These are phyloP conservation scores for Oryza brachyantha DNA, from an alignment of 176 grass and related monocot species.

Conservation along the genomic window DNA sequence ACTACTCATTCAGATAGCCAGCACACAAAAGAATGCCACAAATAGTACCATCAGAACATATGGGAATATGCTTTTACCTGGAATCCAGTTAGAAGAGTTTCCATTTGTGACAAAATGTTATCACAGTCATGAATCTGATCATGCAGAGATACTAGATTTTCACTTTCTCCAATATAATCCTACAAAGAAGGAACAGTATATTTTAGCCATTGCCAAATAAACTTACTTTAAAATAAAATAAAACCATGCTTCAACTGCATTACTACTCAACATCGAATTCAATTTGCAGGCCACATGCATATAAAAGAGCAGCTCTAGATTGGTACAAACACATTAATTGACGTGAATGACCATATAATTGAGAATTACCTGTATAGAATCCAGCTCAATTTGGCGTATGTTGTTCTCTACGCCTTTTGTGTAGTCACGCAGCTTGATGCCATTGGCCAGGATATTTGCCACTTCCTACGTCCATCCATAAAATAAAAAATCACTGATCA, in stretches of 20 bases:
- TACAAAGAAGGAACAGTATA: constrained; percentile 33
- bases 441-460: constrained; percentile 84
- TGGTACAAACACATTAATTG: not conserved
- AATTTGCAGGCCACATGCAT: not conserved
- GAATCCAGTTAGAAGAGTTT: constrained; percentile 86
- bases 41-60: constrained; percentile 9
- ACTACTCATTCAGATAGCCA: constrained; percentile 19
- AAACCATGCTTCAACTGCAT: not conserved
- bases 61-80: constrained; percentile 63
- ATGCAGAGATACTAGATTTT: constrained; percentile 83
- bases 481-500: constrained; percentile 6
- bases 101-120: constrained; percentile 97
- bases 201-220: not conserved
- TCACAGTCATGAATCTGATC: constrained; percentile 95
- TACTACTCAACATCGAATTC: not conserved
- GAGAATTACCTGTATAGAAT: constrained; percentile 79
- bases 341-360: not conserved
- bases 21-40: constrained; percentile 6
- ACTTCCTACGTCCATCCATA: constrained; percentile 53
- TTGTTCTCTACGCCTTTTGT: constrained; percentile 96
- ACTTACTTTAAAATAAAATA: not conserved
- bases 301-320: not conserved
- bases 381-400: constrained; percentile 85
- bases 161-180: constrained; percentile 99
- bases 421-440: constrained; percentile 90